phyloP scores from a whole-genome alignment of 257 asterid genomes.

The Solanum tarapatanum region DNA sequence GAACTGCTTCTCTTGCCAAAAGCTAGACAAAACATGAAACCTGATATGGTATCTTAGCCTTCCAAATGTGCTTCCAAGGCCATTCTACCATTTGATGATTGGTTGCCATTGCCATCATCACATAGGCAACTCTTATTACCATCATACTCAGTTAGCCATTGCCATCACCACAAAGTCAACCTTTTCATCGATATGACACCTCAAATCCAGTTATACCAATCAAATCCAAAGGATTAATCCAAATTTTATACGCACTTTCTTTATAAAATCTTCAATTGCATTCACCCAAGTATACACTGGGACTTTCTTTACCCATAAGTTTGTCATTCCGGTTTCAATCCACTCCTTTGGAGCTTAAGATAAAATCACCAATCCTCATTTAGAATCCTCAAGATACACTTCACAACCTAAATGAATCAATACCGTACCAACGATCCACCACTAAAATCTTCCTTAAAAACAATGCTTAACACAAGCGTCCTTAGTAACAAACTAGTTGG shows the following conservation, averaged over 20 bases:
- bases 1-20: background rate
- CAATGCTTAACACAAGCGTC: background rate
- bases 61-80: background rate
- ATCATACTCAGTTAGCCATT: background rate
- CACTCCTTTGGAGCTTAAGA: background rate
- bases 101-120: background rate
- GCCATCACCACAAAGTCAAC: background rate
- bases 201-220: background rate
- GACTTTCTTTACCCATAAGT: background rate
- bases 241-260: background rate
- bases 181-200: background rate
- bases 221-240: background rate
- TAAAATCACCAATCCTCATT: background rate
- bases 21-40: background rate
- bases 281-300: background rate
- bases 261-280: background rate
- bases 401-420: background rate
- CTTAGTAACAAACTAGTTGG: background rate
- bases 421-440: background rate
- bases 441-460: background rate
- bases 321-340: background rate
- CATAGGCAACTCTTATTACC: background rate
- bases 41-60: background rate
- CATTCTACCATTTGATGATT: background rate
- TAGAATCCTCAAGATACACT: background rate